Evolutionary conservation across 2,329 filamentous ascomycete genomes (phyloP), one percentile per base, ranked within the genome.

Genomic region (Drechslera avenae): DNA sequence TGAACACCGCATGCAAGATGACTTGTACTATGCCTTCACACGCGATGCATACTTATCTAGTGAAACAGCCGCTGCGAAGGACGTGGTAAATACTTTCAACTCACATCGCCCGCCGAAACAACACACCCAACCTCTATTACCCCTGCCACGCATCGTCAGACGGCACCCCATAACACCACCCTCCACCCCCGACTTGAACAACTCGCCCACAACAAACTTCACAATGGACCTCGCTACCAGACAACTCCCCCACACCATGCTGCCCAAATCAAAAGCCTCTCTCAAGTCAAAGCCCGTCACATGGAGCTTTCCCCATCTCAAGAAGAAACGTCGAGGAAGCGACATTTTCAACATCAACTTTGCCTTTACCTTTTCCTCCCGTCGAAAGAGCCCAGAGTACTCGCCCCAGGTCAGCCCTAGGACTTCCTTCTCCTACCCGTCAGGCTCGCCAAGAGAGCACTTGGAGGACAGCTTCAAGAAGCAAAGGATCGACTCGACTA

Each of bases 261-360:
- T 26, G 39, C 17, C 30, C 30, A 18, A 44, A 45, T 18, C 42
- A 30, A 39, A 40, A 45, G 26, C 26, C 9, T 28, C 26, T 10
- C 17, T 30, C 32, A 31, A 41, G 31, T 41, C 41, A 18, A 49
- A 40, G 19, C 43, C 45, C 32, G 39, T 37, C 33, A 36, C 49
- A 5, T 52, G 49, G 49, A 42, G 43, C 3, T 52, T 52, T n/a
- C 43, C 30, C 16, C 48, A 42, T 35, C 32, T 48, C 49, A 47
- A 36, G 37, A 53, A 50, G 39, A 53, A 42, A 30, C 44, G 45
- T 4, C 35, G 43, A 31, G 33, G 44, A 0, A 41, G 50, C 36
- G 46, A 51, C 9, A 36, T 59, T 32, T 59, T 59, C 51, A 55
- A 57, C 39, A 46, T 42, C 30, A 46, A 48, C 39, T 59, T 59